A percentile compares a stretch with the other conserved stretches of the same genome.
Evolutionary conservation across 768 basidiomycete species (phyloP).

Genomic region (Mycena vitilis): DNA sequence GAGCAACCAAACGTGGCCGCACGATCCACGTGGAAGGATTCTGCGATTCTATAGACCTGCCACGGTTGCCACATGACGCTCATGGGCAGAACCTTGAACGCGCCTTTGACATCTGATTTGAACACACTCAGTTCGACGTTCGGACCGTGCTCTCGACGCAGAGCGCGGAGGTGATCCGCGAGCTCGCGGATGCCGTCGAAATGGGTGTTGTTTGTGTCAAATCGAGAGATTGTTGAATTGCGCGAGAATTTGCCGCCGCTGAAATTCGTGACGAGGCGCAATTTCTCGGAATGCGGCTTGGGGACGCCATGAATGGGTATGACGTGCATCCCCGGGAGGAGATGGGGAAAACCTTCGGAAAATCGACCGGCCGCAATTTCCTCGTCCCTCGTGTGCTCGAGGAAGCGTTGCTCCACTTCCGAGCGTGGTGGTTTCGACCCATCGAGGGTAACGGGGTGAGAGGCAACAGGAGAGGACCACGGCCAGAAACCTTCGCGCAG

Average conservation of each 20-base stretch:
- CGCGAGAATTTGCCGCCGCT: too few species aligned
- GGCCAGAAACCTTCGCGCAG: constrained; percentile 61
- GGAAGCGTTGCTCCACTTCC: too few species aligned
- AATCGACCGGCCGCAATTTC: constrained; percentile 28
- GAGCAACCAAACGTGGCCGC: too few species aligned
- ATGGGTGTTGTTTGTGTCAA: constrained; percentile 16
- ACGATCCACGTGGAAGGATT: constrained; percentile 24
- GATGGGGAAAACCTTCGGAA: constrained; percentile 46
- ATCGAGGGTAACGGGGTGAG: too few species aligned
- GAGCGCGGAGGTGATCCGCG: constrained; percentile 37
- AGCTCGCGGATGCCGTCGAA: constrained; percentile 51
- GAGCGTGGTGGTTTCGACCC: too few species aligned
- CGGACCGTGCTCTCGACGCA: constrained; percentile 27
- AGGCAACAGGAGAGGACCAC: constrained; percentile 31
- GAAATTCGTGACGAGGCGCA: constrained; percentile 52
- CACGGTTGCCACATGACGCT: constrained; percentile 46
- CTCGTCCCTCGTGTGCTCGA: background rate
- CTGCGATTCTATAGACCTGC: constrained; percentile 40
- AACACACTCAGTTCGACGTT: constrained; percentile 41
- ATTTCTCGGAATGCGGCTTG: constrained; percentile 46
- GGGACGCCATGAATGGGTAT: constrained; percentile 54
- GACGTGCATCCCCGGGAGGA: constrained; percentile 57
- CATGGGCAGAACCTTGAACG: constrained; percentile 43
- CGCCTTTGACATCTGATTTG: constrained; percentile 53
- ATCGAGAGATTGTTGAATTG: constrained; percentile 32